Base-by-base conservation (phyloP, 331 rosid species). In the Cydonia oblonga region DNA sequence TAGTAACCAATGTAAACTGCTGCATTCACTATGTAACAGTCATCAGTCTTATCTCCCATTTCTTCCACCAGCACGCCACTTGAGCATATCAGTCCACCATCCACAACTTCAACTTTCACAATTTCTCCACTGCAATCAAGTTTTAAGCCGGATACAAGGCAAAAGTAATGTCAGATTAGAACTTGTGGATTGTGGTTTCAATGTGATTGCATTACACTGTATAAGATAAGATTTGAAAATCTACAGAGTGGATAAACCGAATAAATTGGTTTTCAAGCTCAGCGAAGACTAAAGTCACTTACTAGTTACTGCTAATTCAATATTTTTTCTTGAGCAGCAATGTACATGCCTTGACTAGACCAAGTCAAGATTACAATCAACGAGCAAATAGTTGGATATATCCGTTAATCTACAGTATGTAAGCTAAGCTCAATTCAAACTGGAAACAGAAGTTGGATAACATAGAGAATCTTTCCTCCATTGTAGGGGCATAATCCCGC, bases 31-130 rank as follows among this genome's bases (percentile, higher is more conserved):
- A 93, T 86, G 81, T 88, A 91, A 83, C 96, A 91, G 73, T 93
- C 96, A 29, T 91, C 97, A 67, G 87, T 93, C 85, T 93, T 93
- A 80, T 93, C 97, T 73, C 96, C 98, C 97, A 93, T 89, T 78
- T 93, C 97, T 83, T 93, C 97, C 70, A 95, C 86, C 22, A 35
- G 56, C 60, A 84, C 88, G 14, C 90, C 90, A n/a, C 90, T 91
- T 70, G 97, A 93, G 90, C 98, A 93, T 80, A 91, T 77, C 75
- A 93, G 80, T 72, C 98, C 98, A 73, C 97, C 98, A 60, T 93
- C 98, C 64, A 89, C 98, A 59, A 93, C 86, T 67, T 89, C 97
- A 69, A 91, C 83, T 61, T 86, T 81, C 86, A 89, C 67, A 80
- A 93, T 86, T 64, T 91, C 82, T 22, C 98, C 98, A 77, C 97